Percentiles rank a stretch among this genome's conserved stretches.
Evolutionary conservation across 441 rosid genomes (phyloP).

Genomic region (Populus hybrid): DNA sequence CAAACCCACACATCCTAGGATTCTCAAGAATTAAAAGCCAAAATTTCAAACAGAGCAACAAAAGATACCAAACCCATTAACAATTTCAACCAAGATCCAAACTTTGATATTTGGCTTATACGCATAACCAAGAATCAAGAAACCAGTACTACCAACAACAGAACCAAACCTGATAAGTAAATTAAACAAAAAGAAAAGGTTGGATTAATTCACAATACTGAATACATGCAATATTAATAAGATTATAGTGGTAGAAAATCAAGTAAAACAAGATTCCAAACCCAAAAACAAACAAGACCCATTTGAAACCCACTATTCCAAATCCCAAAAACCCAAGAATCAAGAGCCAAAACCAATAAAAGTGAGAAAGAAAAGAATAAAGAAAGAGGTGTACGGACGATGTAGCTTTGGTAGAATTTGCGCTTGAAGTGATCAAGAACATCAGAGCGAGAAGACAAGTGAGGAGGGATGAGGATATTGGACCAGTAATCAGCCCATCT

Average conservation of each 20-base stretch:
- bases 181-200: not conserved
- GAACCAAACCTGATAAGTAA: not conserved
- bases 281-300: conserved; percentile 10
- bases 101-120: not conserved
- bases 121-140: not conserved
- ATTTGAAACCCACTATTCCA: not conserved
- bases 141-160: not conserved
- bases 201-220: not conserved
- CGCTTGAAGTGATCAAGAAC: conserved; percentile 87
- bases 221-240: not conserved
- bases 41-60: not conserved
- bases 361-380: not conserved
- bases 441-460: conserved; percentile 84
- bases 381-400: conserved; percentile 39
- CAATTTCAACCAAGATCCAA: not conserved
- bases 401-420: conserved; percentile 96
- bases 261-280: not conserved
- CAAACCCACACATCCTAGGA: not conserved
- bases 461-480: conserved; percentile 86
- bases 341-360: not conserved
- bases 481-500: conserved; percentile 97
- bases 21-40: not conserved
- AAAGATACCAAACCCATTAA: not conserved
- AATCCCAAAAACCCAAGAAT: conserved; percentile 2
- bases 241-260: not conserved